Base-by-base conservation (phyloP, 1,139 yeast genomes). In the Kurtzmaniella quercitrusa region DNA sequence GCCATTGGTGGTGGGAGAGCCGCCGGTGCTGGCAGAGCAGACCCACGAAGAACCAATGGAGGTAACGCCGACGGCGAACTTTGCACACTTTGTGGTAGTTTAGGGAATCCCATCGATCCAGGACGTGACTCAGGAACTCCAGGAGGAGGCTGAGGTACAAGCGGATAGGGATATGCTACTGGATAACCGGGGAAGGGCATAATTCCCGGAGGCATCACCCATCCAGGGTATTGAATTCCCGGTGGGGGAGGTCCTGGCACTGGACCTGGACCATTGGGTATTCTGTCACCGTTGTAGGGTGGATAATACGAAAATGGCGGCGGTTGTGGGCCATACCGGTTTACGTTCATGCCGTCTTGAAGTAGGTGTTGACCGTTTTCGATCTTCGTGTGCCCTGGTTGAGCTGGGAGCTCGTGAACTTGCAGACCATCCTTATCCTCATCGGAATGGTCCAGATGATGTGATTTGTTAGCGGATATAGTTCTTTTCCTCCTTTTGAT, bases 401-500 rank as follows among this genome's bases (percentile, higher is more conserved):
- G 39, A 16, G n/a, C 11, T 9, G 25, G 48, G 18, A 27, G 45
- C 36, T 23, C 47, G 37, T 36, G 48, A 42, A 17, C 41, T 33
- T 39, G 48, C 10, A 12, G 5, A 7, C 31, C 31, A 7, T 27
- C 31, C 31, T 27, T 27, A 27, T 27, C 31, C 14, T 27, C 31
- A 12, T 27, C 31, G 4, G 31, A 27, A n/a, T 27, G 31, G n/a
- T 27, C 31, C 38, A 39, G 47, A 40, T 14, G 45, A 36, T 16
- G 29, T 10, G 31, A 27, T 19, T 37, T 34, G 36, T 19, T 44
- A 39, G 37, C 50, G 25, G 42, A 50, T 25, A 60, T 48, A 44
- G 67, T 65, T 52, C 95, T 72, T 54, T 80, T 82, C 45, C 96
- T 73, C 52, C 96, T 75, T 58, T 85, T 85, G 50, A 88, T 85